Conservation (phyloP, 176 grass and related monocot species). For the Paspalum notatum region DNA sequence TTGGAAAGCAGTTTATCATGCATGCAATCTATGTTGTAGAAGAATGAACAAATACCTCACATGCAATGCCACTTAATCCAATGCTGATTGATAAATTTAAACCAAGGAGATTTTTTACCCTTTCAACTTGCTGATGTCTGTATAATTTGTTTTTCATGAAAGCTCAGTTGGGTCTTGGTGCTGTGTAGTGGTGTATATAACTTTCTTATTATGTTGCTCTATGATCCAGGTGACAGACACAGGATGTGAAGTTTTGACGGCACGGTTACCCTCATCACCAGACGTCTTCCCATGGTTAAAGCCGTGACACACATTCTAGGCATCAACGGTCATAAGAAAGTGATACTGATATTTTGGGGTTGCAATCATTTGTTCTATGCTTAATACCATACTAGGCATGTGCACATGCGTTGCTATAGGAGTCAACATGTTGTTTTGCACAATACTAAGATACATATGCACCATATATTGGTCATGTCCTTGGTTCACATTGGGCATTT, state of each 20-base stretch:
- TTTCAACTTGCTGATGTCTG: not conserved
- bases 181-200: not conserved
- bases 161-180: not conserved
- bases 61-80: not conserved
- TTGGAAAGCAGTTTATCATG: not conserved
- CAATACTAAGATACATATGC: too few species aligned
- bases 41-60: not conserved
- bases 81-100: not conserved
- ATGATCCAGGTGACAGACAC: constrained; percentile 81
- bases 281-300: constrained; percentile 90
- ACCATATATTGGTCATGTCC: too few species aligned
- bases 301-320: constrained; percentile 35
- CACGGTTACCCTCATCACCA: constrained; percentile 73
- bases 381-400: not conserved
- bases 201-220: constrained; percentile 20
- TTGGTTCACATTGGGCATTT: too few species aligned
- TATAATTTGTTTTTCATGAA: not conserved
- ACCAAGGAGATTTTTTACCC: not conserved
- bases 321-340: constrained; percentile 3
- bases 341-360: not conserved
- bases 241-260: constrained; percentile 88
- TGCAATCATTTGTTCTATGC: not conserved
- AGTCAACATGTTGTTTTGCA: too few species aligned
- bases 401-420: too few species aligned
- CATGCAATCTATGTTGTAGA: not conserved